These are phyloP conservation scores for Penicillium ucsense DNA, from an alignment of 495 filamentous ascomycete genomes.

Conservation along the genomic window DNA sequence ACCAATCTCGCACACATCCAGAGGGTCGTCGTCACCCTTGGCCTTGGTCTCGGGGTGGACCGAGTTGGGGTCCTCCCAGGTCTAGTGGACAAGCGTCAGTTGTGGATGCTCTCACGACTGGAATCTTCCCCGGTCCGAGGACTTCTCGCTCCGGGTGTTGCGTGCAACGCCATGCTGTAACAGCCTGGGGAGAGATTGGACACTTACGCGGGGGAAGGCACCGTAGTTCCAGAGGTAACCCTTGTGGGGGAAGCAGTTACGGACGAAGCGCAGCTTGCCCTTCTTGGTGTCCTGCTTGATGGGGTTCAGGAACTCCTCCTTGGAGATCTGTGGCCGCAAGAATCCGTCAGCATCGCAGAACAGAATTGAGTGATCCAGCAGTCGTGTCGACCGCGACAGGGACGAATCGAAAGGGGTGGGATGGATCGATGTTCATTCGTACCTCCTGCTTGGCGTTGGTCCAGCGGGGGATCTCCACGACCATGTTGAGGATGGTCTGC, in stretches of 20 bases:
- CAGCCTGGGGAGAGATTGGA: background rate
- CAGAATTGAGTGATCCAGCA: background rate
- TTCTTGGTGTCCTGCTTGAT: constrained; percentile 69
- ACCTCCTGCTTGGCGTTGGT: constrained; percentile 99
- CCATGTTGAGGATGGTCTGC: constrained; percentile 95
- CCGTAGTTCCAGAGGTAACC: constrained; percentile 99
- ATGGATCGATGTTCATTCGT: constrained; percentile 9
- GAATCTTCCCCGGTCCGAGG: background rate
- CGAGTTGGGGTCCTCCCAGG: constrained; percentile 96
- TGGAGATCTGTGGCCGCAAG: constrained; percentile 60
- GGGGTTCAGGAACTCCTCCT: constrained; percentile 93
- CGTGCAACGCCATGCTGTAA: background rate
- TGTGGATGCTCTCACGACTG: background rate
- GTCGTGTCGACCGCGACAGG: background rate
- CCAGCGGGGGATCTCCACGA: constrained; percentile 98
- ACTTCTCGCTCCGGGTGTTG: background rate
- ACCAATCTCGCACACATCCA: constrained; percentile 99
- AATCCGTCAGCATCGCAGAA: constrained; percentile 8
- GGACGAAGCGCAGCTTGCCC: constrained; percentile 75
- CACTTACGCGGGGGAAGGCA: constrained; percentile 86
- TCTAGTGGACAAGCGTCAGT: constrained; percentile 42
- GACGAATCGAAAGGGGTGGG: background rate
- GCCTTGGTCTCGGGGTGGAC: constrained; percentile 98
- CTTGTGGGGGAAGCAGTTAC: constrained; percentile 99
- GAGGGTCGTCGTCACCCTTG: constrained; percentile 98